Percentiles rank a stretch among this genome's conserved stretches.
Conservation (phyloP, 2,329 filamentous ascomycete species). For the Epichloe sibirici region DNA sequence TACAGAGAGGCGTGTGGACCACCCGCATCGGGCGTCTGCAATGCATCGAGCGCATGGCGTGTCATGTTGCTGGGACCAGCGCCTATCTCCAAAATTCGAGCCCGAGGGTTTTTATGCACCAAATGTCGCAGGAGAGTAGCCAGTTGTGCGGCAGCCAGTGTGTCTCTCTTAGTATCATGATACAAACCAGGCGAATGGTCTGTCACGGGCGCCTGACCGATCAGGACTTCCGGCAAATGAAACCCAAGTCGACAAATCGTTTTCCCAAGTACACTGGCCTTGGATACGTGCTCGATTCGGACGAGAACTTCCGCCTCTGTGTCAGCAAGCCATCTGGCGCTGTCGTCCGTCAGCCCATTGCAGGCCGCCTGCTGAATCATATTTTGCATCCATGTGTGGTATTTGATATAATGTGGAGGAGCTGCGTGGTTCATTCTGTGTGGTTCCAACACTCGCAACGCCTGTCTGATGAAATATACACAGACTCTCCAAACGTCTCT, state of each 20-base stretch:
- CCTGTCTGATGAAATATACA: too few relatives aligned
- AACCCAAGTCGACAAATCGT: not conserved
- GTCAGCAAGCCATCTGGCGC: not conserved
- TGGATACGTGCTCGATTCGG: too few relatives aligned
- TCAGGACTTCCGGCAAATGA: not conserved
- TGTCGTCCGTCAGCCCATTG: not conserved
- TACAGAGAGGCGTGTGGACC: not conserved
- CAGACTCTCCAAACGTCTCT: too few relatives aligned
- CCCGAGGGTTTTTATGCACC: not conserved
- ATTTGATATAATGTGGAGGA: not conserved
- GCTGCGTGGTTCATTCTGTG: too few relatives aligned
- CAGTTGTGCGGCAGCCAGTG: not conserved
- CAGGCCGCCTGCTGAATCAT: not conserved
- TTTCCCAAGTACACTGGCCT: not conserved
- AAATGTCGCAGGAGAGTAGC: not conserved
- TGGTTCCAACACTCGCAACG: too few relatives aligned
- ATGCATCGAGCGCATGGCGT: not conserved
- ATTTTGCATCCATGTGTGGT: not conserved
- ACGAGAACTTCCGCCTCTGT: not conserved
- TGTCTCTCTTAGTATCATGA: too few relatives aligned
- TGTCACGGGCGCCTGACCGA: too few relatives aligned
- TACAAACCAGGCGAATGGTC: too few relatives aligned
- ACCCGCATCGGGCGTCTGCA: not conserved
- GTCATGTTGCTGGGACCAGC: not conserved
- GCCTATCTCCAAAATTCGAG: not conserved